Evolutionary conservation across 768 basidiomycete genomes (phyloP), one percentile per base, ranked within the genome.

Genomic region (Russula vinacea): DNA sequence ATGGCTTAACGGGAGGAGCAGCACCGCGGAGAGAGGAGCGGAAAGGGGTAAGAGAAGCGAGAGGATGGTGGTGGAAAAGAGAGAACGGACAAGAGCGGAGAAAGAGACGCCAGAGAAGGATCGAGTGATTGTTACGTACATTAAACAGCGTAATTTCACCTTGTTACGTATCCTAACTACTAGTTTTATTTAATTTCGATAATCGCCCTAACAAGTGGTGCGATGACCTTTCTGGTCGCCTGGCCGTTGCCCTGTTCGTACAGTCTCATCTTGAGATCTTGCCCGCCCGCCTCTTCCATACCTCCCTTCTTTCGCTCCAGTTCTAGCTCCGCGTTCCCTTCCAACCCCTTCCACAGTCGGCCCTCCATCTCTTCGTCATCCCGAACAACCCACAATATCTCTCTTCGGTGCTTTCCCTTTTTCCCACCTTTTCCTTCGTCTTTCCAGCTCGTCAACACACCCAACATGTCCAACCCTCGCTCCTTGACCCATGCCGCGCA

Each of bases 401-500:
- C 87, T 50, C 92, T 77, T 65, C 78, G 81, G 62, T 85, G 82
- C 68, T 90, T 89, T 47, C 79, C 76, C 64, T 78, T 79, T 64
- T 77, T 78, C 37, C 78, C 77, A 47, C 71, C 69, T 62, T 89
- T 88, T 44, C 78, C 75, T 61, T 78, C 79, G 63, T 78, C 78
- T 49, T 76, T 78, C 78, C 84, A 96, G 0, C 85, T 82, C 6
- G 93, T 95, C 49, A 98, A 79, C 39, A 95, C 81, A 1, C 94
- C 95, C 1, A 91, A 83, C 26, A 92, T 76, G 9, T 83, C 79
- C 5, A 98, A 75, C 0, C 76, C 76, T 14, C 84, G 81, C 64
- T 89, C 83, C 10, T 75, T 73, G 82, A 92, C 87, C 85, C 87
- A 97, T 32, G 50, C 71, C 33, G 80, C 76, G 2, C 79, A 71